Conservation (phyloP, 1,284 basidiomycete genomes). For the Porogramme epimiltina region DNA sequence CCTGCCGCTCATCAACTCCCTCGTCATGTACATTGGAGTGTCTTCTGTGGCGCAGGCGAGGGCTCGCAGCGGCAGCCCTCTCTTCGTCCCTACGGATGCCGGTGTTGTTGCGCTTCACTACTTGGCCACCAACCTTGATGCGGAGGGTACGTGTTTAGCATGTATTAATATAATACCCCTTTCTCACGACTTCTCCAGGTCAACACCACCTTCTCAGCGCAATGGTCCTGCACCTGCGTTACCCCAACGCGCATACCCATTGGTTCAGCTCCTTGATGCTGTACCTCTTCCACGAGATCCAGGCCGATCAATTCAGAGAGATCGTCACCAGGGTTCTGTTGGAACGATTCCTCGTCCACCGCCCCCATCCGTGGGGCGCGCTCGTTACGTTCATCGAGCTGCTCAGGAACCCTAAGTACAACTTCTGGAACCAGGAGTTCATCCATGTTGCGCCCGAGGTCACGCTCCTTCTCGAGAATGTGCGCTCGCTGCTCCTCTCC, state of each 20-base stretch:
- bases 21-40: constrained; percentile 94
- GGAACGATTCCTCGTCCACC: constrained; percentile 91
- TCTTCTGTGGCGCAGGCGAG: constrained; percentile 87
- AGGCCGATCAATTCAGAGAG: constrained; percentile 82
- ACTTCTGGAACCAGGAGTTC: constrained; percentile 86
- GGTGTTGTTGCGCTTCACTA: constrained; percentile 84
- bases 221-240: constrained; percentile 91
- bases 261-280: constrained; percentile 93
- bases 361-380: constrained; percentile 98
- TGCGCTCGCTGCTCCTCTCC: constrained; percentile 40
- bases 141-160: constrained; percentile 70
- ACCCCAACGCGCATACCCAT: constrained; percentile 95
- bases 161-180: background rate
- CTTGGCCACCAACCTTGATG: constrained; percentile 82
- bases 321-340: constrained; percentile 90
- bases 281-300: constrained; percentile 80
- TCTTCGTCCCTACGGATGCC: constrained; percentile 80
- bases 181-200: constrained; percentile 46
- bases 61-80: constrained; percentile 74
- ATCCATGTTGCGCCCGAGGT: constrained; percentile 81
- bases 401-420: constrained; percentile 81
- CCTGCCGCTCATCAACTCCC: constrained; percentile 84
- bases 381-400: constrained; percentile 93
- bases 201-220: constrained; percentile 93
- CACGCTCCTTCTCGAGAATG: constrained; percentile 77